Evolutionary conservation across 1,139 yeast genomes (phyloP).

Genomic region (Trichomonascaceae sp.): DNA sequence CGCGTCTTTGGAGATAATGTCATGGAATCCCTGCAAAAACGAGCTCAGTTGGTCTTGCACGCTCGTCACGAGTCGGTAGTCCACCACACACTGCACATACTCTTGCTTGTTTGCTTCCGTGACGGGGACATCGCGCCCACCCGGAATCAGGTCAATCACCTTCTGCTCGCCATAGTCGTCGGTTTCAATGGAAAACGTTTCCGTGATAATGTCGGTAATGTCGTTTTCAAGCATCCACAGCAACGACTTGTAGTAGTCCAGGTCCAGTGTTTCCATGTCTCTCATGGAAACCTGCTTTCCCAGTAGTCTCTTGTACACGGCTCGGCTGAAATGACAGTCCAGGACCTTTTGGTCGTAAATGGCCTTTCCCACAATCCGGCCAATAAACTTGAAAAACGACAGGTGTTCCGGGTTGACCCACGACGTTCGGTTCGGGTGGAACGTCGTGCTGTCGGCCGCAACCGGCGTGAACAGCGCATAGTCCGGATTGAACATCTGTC

Average conservation of each 20-base stretch:
- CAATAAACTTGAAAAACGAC: constrained; percentile 87
- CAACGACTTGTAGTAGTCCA: constrained; percentile 83
- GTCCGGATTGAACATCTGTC: constrained; percentile 95
- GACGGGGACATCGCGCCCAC: constrained; percentile 76
- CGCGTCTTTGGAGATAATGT: constrained; percentile 77
- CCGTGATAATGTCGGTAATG: constrained; percentile 93
- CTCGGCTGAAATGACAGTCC: constrained; percentile 93
- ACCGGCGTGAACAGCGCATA: constrained; percentile 90
- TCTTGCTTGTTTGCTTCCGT: constrained; percentile 87
- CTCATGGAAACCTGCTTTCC: constrained; percentile 74
- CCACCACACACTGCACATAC: constrained; percentile 75
- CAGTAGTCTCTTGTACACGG: constrained; percentile 79
- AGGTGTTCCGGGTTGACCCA: constrained; percentile 89
- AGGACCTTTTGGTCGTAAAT: constrained; percentile 75
- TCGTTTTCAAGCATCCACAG: constrained; percentile 95
- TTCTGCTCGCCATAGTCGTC: constrained; percentile 92
- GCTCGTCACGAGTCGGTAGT: constrained; percentile 70
- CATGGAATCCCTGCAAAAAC: constrained; percentile 74
- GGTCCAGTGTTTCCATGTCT: constrained; percentile 90
- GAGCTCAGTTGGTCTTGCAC: constrained; percentile 82
- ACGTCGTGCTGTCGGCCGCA: constrained; percentile 83
- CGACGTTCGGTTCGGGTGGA: constrained; percentile 90
- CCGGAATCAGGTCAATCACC: constrained; percentile 61
- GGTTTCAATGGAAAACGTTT: constrained; percentile 84
- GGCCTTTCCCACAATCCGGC: constrained; percentile 90